Evolutionary conservation across 208 protist species (phyloP), one percentile per base, ranked within the genome.

Genomic region (Leishmania major): DNA sequence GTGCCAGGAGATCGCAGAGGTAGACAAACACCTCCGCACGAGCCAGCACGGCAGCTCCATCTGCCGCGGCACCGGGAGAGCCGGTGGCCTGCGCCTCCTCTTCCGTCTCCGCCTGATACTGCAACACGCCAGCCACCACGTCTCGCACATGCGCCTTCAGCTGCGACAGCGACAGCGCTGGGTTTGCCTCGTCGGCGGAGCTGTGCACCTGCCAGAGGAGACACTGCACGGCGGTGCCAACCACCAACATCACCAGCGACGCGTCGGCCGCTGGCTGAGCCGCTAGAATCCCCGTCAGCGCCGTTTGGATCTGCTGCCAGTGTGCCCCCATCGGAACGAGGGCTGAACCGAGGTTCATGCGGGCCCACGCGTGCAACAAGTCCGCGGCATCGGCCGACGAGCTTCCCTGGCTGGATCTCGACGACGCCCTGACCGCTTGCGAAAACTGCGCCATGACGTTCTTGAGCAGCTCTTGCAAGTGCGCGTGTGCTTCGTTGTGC

Each of bases 391-490:
- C 49, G 67, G 43, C 75, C 80, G 69, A 17, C 55, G 49, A n/a
- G 37, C 2, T 10, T 66, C n/a, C 59, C 17, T 71, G 31, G 1
- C n/a, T 43, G 59, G 62, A 59, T 75, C 19, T 35, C 15, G 71
- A 51, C 17, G 17, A 37, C 17, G 69, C 35, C 47, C 28, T 43
- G 59, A 77, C 45, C 55, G 78, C 60, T 1, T 76, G 76, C 8
- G 73, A 55, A 35, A 95, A 78, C 73, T 96, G 92, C 62, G 84
- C 78, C 19, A 93, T 8, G 1, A 93, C 84, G 40, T 84, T 84
- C 72, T 89, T 90, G n/a, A 87, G 79, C 17, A 96, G 69, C 81
- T 95, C 91, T 77, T 93, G 85, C 76, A 98, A 69, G 69, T 98
- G 91, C 31, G 85, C 91, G 75, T 92, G 72, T 0, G 91, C 93